phyloP scores from a whole-genome alignment of 257 asterid genomes.

The Scutellaria barbata region DNA sequence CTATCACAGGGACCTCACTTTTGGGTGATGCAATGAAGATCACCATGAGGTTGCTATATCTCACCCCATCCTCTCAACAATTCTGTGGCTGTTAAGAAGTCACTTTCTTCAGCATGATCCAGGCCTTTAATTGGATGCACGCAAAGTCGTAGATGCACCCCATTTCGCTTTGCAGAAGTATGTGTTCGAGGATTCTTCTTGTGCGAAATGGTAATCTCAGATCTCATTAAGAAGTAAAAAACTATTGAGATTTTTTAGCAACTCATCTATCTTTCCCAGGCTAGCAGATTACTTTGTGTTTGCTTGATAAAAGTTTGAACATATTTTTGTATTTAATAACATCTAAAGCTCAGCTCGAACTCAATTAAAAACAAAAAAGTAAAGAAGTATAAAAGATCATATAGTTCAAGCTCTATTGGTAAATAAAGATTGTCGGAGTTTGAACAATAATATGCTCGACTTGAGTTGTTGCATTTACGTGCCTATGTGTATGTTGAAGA shows the following conservation, averaged over 20 bases:
- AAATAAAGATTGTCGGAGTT: neutral
- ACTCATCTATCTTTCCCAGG: slow-evolving; percentile 1
- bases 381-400: neutral
- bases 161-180: neutral
- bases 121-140: neutral
- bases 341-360: too few relatives aligned
- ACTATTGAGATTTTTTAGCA: slow-evolving; percentile 1
- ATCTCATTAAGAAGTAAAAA: slow-evolving; percentile 1
- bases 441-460: neutral
- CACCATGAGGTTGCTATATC: neutral
- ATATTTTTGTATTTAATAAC: too few relatives aligned
- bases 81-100: neutral
- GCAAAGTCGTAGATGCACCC: neutral
- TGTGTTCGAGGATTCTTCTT: neutral
- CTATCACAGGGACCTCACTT: slow-evolving; percentile 60
- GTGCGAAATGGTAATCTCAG: neutral
- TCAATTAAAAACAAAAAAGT: neutral
- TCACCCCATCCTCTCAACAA: neutral
- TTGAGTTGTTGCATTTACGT: neutral
- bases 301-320: neutral
- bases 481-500: neutral
- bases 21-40: slow-evolving; percentile 25
- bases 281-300: neutral
- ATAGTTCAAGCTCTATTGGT: neutral
- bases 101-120: slow-evolving; percentile 10